Evolutionary conservation across 2,329 filamentous ascomycete genomes (phyloP).

Genomic region (Daldinia sp.): DNA sequence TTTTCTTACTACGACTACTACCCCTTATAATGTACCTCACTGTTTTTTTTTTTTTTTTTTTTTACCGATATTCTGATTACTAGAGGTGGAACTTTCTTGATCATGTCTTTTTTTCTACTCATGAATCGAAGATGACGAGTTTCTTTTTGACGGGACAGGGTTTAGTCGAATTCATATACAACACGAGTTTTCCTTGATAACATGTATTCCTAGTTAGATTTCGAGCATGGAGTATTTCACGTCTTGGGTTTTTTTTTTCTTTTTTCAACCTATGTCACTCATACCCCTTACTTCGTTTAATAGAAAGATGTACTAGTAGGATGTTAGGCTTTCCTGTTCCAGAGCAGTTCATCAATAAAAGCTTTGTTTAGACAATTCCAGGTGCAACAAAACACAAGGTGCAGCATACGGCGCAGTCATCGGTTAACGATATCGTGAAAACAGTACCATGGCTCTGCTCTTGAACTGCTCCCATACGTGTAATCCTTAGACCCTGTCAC

Average conservation of each 20-base stretch:
- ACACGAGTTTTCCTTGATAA: neutral
- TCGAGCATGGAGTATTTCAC: neutral
- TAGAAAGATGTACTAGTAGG: slow-evolving; percentile 9
- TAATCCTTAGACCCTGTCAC: slow-evolving; percentile 15
- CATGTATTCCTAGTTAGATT: slow-evolving; percentile 7
- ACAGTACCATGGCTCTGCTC: slow-evolving; percentile 7
- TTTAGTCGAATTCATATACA: slow-evolving; percentile 19
- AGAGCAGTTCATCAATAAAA: slow-evolving; percentile 20
- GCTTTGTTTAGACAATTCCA: slow-evolving; percentile 4
- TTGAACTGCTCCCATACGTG: neutral
- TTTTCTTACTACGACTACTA: slow-evolving; percentile 3
- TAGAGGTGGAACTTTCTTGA: neutral
- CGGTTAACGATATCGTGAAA: neutral
- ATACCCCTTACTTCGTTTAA: slow-evolving; percentile 9
- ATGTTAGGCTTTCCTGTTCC: slow-evolving; percentile 3
- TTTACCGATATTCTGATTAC: neutral
- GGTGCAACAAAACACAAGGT: slow-evolving; percentile 10
- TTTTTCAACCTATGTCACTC: neutral
- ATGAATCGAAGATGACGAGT: neutral
- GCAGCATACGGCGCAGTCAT: slow-evolving; percentile 18
- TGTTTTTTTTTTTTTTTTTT: no score
- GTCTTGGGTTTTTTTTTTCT: slow-evolving; percentile 4
- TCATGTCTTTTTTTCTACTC: slow-evolving; percentile 1
- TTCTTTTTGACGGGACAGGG: neutral
- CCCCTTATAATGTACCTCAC: neutral